Evolutionary conservation across 2,329 filamentous ascomycete genomes (phyloP).

Genomic region (Madurella mycetomatis): DNA sequence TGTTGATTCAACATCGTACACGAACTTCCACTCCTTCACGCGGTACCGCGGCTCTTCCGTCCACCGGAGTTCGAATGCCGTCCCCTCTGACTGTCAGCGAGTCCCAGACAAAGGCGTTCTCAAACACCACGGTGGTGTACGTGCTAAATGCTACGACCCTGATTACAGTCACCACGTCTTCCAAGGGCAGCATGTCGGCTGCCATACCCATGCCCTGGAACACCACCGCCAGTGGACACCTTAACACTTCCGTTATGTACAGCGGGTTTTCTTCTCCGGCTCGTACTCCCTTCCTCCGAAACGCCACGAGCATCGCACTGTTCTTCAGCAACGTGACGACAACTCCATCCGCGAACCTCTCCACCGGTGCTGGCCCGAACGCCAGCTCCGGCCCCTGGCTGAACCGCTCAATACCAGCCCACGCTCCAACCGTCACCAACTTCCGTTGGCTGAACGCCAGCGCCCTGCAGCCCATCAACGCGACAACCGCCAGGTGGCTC

Average conservation of each 20-base stretch:
- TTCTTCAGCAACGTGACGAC: not conserved
- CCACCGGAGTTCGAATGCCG: not conserved
- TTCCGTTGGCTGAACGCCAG: not conserved
- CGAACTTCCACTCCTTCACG: not conserved
- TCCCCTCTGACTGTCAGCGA: not conserved
- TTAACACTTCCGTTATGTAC: not conserved
- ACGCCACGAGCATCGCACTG: not conserved
- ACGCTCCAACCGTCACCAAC: not conserved
- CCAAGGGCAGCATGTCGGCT: not conserved
- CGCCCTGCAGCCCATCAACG: not conserved
- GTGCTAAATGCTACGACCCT: not conserved
- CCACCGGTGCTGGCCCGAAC: not conserved
- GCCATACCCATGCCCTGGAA: not conserved
- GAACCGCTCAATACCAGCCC: not conserved
- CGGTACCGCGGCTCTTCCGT: not conserved
- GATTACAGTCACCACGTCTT: not conserved
- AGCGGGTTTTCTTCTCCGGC: not conserved
- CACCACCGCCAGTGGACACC: not conserved
- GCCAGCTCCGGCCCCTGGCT: not conserved
- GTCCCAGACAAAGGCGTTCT: not conserved
- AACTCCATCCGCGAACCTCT: not conserved
- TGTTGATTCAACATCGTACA: no score
- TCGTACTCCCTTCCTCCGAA: not conserved
- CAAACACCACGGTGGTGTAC: not conserved
- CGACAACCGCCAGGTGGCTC: not conserved